These are phyloP conservation scores for Taphrina flavorubra DNA, from an alignment of 1,139 yeast genomes.

Conservation along the genomic window DNA sequence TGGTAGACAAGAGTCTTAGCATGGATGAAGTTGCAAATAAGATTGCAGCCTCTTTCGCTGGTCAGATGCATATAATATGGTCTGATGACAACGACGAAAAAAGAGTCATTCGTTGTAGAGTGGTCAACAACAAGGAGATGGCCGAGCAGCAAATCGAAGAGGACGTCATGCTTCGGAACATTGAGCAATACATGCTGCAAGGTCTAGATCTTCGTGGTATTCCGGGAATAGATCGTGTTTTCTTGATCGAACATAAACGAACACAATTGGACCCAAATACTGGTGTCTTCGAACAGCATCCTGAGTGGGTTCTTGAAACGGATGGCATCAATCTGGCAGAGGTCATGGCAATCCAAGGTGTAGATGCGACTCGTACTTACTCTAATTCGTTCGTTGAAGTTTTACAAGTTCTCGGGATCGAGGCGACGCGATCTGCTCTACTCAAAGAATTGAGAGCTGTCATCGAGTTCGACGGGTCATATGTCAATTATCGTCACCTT, in stretches of 20 bases:
- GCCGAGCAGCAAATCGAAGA: slow-evolving; percentile 90
- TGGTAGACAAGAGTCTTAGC: slow-evolving; percentile 96
- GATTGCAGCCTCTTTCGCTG: slow-evolving; percentile 78
- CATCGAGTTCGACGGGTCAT: slow-evolving; percentile 99
- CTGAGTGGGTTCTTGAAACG: slow-evolving; percentile 98
- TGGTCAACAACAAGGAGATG: slow-evolving; percentile 81
- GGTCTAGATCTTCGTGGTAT: slow-evolving; percentile 95
- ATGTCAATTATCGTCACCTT: slow-evolving; percentile 98
- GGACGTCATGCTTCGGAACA: slow-evolving; percentile 92
- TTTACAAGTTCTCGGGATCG: slow-evolving; percentile 94
- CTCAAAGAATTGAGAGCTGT: slow-evolving; percentile 94
- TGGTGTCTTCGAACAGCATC: slow-evolving; percentile 86
- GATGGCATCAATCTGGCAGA: slow-evolving; percentile 97
- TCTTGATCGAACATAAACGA: slow-evolving; percentile 89
- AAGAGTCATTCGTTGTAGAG: slow-evolving; percentile 96
- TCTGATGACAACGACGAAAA: slow-evolving; percentile 98
- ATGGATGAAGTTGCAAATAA: slow-evolving; percentile 99
- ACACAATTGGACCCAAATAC: slow-evolving; percentile 51
- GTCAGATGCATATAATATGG: slow-evolving; percentile 96
- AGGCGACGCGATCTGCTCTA: slow-evolving; percentile 94
- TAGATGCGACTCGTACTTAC: slow-evolving; percentile 85
- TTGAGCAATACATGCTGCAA: slow-evolving; percentile 95
- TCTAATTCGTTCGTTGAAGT: slow-evolving; percentile 97
- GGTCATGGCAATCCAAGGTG: slow-evolving; percentile 94
- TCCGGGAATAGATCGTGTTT: slow-evolving; percentile 88